A percentile compares a stretch with the other conserved stretches of the same genome.
Evolutionary conservation across 345 rosid genomes (phyloP).

Genomic region (Eucalyptus lansdowneana): DNA sequence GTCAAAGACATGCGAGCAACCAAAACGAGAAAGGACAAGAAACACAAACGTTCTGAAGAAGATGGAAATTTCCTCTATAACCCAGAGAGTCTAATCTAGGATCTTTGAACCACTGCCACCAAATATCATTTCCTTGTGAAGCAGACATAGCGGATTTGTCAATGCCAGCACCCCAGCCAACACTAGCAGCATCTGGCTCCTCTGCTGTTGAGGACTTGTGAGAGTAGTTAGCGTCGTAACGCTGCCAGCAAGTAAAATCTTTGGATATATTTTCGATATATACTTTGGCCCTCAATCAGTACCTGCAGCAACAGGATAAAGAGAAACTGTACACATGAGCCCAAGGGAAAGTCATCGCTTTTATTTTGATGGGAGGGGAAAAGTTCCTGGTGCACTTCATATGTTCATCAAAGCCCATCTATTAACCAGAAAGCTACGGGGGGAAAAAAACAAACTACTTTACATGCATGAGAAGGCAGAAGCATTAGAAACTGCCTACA

Average conservation of each 20-base stretch:
- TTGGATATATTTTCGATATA: conserved; percentile 54
- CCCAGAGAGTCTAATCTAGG: conserved; percentile 79
- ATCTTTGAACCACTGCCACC: conserved; percentile 85
- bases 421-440: neutral
- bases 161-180: conserved; percentile 55
- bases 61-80: conserved; percentile 60
- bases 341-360: fast-evolving
- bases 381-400: neutral
- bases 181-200: conserved; percentile 52
- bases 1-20: neutral
- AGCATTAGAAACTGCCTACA: neutral
- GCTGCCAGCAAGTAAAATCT: conserved; percentile 79
- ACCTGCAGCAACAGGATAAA: conserved; percentile 26
- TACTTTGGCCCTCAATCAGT: conserved; percentile 73
- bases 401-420: neutral
- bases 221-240: conserved; percentile 32
- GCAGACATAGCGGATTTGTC: conserved; percentile 43
- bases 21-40: neutral
- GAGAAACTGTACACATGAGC: neutral
- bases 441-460: too few species aligned
- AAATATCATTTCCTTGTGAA: conserved; percentile 33
- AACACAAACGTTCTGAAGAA: conserved; percentile 37
- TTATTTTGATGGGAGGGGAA: neutral
- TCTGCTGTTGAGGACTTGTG: conserved; percentile 11
- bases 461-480: neutral